These are phyloP conservation scores for Blastomyces emzantsi DNA, from an alignment of 2,329 filamentous ascomycete species.

Conservation along the genomic window DNA sequence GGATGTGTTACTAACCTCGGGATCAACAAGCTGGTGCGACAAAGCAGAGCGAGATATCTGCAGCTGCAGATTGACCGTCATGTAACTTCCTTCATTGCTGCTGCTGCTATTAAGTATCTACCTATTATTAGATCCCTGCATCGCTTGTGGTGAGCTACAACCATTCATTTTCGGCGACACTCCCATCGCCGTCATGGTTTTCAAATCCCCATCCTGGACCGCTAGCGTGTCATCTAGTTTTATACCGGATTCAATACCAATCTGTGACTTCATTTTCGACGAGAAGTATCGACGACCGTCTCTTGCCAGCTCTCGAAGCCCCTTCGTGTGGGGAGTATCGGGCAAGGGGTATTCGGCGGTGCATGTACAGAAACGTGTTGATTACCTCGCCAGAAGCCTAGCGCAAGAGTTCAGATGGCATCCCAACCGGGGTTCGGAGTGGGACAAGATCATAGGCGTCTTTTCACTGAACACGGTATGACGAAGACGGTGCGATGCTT, in stretches of 20 bases:
- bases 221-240: constrained; percentile 34
- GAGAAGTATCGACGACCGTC: constrained; percentile 57
- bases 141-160: neutral
- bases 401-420: constrained; percentile 55
- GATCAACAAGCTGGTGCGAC: neutral
- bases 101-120: neutral
- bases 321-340: constrained; percentile 62
- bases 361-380: constrained; percentile 52
- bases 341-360: constrained; percentile 51
- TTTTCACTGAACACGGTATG: constrained; percentile 61
- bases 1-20: neutral
- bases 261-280: constrained; percentile 61
- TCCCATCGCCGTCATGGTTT: constrained; percentile 24
- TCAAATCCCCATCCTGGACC: constrained; percentile 28
- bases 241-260: constrained; percentile 59
- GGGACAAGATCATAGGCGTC: constrained; percentile 62
- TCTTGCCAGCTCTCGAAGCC: constrained; percentile 51
- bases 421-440: constrained; percentile 55
- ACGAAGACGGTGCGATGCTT: neutral
- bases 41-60: neutral
- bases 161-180: neutral
- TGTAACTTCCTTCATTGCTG: neutral
- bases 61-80: neutral
- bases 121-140: neutral
- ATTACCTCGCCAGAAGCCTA: constrained; percentile 53